Evolutionary conservation across 495 filamentous ascomycete genomes (phyloP).

Genomic region (Filosporella fistucella): DNA sequence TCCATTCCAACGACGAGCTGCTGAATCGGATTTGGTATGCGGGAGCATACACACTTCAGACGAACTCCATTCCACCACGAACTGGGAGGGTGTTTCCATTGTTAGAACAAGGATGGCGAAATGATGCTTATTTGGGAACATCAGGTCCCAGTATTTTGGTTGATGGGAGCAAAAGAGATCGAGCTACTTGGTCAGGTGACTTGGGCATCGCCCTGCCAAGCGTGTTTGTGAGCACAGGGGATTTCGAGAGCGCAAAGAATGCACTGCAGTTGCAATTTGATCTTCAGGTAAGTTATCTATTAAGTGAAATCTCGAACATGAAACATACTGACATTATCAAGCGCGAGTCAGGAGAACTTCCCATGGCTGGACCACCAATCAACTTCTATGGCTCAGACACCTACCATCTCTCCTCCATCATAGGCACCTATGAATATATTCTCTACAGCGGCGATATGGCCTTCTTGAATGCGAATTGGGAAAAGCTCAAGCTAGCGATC

Average conservation of each 20-base stretch:
- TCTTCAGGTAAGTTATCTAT: slow-evolving; percentile 19
- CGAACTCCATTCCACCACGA: slow-evolving; percentile 45
- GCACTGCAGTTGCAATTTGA: slow-evolving; percentile 54
- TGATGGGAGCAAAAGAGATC: slow-evolving; percentile 53
- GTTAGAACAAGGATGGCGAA: slow-evolving; percentile 30
- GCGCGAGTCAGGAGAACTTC: not conserved
- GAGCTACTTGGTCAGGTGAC: slow-evolving; percentile 52
- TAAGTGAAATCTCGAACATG: not conserved
- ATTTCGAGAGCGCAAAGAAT: slow-evolving; percentile 56
- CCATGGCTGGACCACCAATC: slow-evolving; percentile 47
- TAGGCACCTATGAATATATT: slow-evolving; percentile 56
- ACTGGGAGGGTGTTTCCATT: slow-evolving; percentile 47
- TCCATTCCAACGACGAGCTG: slow-evolving; percentile 51
- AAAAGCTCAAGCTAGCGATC: slow-evolving; percentile 46
- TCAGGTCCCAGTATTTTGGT: slow-evolving; percentile 31
- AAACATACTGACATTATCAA: not conserved
- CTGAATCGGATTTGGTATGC: slow-evolving; percentile 60
- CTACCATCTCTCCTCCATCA: slow-evolving; percentile 60
- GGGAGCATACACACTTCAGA: slow-evolving; percentile 56
- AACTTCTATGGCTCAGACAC: slow-evolving; percentile 51
- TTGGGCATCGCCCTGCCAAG: slow-evolving; percentile 53
- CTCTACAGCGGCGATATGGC: slow-evolving; percentile 51
- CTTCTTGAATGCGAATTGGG: slow-evolving; percentile 45
- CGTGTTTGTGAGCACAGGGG: slow-evolving; percentile 51
- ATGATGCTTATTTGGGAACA: slow-evolving; percentile 38